Evolutionary conservation across 371 early-diverging fungal genomes (phyloP), one percentile per base, ranked within the genome.

Genomic region (Conidiobolus incongruus): DNA sequence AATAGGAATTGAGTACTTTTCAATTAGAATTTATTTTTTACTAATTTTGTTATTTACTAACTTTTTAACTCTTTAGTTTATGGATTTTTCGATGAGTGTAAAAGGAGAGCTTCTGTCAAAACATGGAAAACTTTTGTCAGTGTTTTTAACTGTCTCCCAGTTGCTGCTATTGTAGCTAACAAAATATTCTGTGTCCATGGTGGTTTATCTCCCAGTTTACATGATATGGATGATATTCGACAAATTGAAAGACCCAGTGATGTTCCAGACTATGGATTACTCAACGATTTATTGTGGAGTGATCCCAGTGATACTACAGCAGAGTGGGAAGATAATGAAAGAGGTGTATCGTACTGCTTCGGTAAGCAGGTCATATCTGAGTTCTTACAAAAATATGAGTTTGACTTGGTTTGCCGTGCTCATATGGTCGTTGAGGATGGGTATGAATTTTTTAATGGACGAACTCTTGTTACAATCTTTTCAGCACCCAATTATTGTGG

Each of bases 51-150:
- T 33, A 6, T 21, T 35, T 33, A 10, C 10, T 4, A 17, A n/a
- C 33, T 16, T 11, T 11, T 43, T 12, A 43, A 10, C 13, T 43
- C 33, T 20, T 12, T 19, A 43, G 89, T 95, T 48, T 98, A 98
- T 55, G 98, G 98, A 5, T 98, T 98, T 59, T 98, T 90, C 54
- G 98, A 96, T 54, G 98, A 98, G 70, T 96, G 96, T 74, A 74
- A 61, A 66, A 15, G 89, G 44, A 66, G 91, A 44, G 88, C 89
- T 61, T 83, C 77, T 59, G 79, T 83, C 58, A 86, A 87, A 57
- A 62, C 88, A 50, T 98, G 84, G 90, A 84, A 86, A 58, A 76
- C 79, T 4, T 90, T 92, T 53, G 73, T 89, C 17, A 81, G 88
- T 56, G 75, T 75, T 45, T 97, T 97, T 66, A 89, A 91, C 53